Percentiles rank a stretch among this genome's conserved stretches.
phyloP scores from a whole-genome alignment of 495 filamentous ascomycete genomes.

The Talaromyces borbonicus region DNA sequence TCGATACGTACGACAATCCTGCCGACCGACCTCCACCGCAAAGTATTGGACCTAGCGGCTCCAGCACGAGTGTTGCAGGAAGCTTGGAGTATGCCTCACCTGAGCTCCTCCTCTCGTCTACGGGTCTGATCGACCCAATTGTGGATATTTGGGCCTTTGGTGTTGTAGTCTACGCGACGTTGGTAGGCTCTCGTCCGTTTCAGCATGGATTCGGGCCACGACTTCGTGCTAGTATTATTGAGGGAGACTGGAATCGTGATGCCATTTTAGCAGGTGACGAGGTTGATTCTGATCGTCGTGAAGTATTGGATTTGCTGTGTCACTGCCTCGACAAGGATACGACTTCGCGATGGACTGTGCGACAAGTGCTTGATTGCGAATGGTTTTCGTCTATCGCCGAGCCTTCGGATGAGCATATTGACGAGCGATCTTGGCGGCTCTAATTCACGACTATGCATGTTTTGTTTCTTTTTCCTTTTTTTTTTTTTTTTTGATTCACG shows the following conservation, averaged over 20 bases:
- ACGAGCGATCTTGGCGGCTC: conserved; percentile 28
- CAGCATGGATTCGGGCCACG: conserved; percentile 50
- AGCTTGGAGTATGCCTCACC: conserved; percentile 61
- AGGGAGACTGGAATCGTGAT: conserved; percentile 50
- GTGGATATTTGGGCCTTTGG: conserved; percentile 70
- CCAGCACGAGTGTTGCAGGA: conserved; percentile 48
- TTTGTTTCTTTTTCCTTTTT: not conserved
- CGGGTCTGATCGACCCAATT: conserved; percentile 40
- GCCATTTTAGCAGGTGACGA: conserved; percentile 31
- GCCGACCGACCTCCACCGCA: conserved; percentile 36
- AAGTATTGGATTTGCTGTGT: conserved; percentile 41
- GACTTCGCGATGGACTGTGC: conserved; percentile 43
- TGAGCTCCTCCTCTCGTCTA: conserved; percentile 42
- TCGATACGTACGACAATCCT: conserved; percentile 40
- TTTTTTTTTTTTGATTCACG: not conserved
- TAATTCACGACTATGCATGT: conserved; percentile 11
- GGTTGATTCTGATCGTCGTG: conserved; percentile 20
- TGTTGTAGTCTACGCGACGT: conserved; percentile 52
- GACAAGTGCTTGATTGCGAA: conserved; percentile 39
- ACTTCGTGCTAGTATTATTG: conserved; percentile 49
- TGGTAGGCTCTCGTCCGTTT: conserved; percentile 61
- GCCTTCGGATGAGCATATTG: conserved; percentile 16
- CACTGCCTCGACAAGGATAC: conserved; percentile 45
- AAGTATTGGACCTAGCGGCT: conserved; percentile 45
- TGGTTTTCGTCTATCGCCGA: conserved; percentile 42